Base-by-base conservation (phyloP, 768 basidiomycete genomes). In the Boletales sp. region DNA sequence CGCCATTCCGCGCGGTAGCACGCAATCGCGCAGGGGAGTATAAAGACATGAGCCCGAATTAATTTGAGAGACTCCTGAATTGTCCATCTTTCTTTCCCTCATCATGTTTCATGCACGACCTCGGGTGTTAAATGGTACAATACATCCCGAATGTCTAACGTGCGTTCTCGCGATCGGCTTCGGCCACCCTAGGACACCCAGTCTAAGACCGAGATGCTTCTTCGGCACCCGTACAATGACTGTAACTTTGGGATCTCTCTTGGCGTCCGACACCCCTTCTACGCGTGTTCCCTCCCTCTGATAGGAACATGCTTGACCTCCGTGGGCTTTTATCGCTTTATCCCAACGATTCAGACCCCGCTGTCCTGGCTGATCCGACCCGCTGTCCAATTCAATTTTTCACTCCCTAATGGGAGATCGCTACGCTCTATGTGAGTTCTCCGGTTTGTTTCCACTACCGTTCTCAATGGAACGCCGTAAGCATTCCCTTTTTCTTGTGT, bases 1-100 rank as follows among this genome's bases (percentile, higher is more conserved):
- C 65, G 65, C 60, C 56, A 67, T 61, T 29, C 14, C 19, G 48
- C 47, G 39, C 45, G 40, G 44, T 65, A 47, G 53, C 50, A 53
- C 53, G 47, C 54, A 38, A 59, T 64, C 43, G 10, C n/a, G 18
- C 31, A 13, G 5, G 27, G 6, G 12, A 43, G 53, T 65, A 67
- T 65, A 66, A 67, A 17, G 12, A 12, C 12, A 3, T 8, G 17
- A 34, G 15, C 12, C 15, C 34, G 34, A 34, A 34, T 34, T 7
- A 4, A 8, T 5, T 0, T 0, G 4, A 53, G 12, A 0, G 9
- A 7, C 0, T 18, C 50, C 9, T 1, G 9, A 9, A 0, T 21
- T 52, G 21, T 48, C 9, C 29, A 1, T 37, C 53, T 31, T 42
- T 2, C 27, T 6, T 36, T 12, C n/a, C 24, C 24, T 27, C 24